Conservation (phyloP, 2,329 filamentous ascomycete genomes). For the Beauveria sp. region DNA sequence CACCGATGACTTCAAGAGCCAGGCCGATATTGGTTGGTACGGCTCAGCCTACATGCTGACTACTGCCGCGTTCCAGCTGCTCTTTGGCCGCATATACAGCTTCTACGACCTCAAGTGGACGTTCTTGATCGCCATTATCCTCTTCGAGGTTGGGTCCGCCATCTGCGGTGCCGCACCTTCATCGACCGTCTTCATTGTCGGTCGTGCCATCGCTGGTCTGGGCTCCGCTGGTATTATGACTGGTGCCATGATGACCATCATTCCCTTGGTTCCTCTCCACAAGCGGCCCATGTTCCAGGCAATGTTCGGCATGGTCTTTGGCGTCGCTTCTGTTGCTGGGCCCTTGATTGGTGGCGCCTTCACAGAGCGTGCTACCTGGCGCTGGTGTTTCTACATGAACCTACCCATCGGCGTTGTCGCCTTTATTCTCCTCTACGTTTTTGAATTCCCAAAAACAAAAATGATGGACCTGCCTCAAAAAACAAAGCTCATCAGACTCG, state of each 20-base stretch:
- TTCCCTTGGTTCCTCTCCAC: conserved; percentile 50
- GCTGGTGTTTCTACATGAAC: conserved; percentile 11
- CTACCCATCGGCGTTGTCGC: conserved; percentile 32
- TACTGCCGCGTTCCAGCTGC: conserved; percentile 43
- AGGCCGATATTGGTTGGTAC: conserved; percentile 55
- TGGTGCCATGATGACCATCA: conserved; percentile 48
- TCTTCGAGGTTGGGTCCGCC: conserved; percentile 48
- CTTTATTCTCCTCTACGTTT: conserved; percentile 39
- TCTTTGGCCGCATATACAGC: conserved; percentile 48
- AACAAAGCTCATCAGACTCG: conserved; percentile 43
- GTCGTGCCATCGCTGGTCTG: conserved; percentile 48
- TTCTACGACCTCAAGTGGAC: conserved; percentile 43
- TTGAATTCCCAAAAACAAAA: conserved; percentile 32
- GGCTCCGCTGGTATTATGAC: conserved; percentile 52
- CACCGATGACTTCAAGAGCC: conserved; percentile 43
- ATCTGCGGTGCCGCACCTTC: conserved; percentile 48
- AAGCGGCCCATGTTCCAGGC: conserved; percentile 53
- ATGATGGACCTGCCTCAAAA: conserved; percentile 21
- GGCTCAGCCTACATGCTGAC: conserved; percentile 53
- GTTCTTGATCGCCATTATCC: conserved; percentile 38
- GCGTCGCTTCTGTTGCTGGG: conserved; percentile 25
- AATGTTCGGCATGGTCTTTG: conserved; percentile 31
- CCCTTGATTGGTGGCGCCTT: conserved; percentile 19
- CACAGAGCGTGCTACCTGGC: conserved; percentile 11
- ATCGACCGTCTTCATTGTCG: conserved; percentile 47